Conservation (phyloP, 1,284 basidiomycete genomes). For the Malassezia yamatoensis region DNA sequence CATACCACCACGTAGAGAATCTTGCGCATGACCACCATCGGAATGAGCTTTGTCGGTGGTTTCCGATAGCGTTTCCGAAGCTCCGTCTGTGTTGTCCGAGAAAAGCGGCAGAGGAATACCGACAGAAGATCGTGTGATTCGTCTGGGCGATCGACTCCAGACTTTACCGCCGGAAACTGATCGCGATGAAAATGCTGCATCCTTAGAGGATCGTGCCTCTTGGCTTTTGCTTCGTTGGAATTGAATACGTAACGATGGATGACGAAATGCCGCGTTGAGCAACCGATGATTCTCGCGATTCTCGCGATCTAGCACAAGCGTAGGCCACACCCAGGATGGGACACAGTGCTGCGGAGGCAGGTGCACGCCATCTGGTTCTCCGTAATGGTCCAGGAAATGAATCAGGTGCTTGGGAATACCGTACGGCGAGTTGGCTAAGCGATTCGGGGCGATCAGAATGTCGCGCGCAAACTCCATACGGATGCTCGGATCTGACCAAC, state of each 20-base stretch:
- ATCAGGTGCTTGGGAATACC: constrained; percentile 30
- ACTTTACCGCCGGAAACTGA: no score
- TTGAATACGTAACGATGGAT: constrained; percentile 34
- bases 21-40: no score
- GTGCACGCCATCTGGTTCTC: constrained; percentile 34
- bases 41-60: no score
- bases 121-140: no score
- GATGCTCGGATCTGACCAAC: constrained; percentile 29
- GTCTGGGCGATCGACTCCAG: no score
- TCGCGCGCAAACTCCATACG: constrained; percentile 32
- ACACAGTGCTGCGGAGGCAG: constrained; percentile 29
- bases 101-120: no score
- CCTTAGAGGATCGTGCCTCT: no score
- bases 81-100: no score
- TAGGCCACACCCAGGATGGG: constrained; percentile 34
- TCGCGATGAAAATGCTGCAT: no score
- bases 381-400: constrained; percentile 35
- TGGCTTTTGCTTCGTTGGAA: constrained; percentile 22
- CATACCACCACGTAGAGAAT: no score
- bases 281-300: background rate
- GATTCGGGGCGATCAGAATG: constrained; percentile 22
- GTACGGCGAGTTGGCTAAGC: constrained; percentile 22
- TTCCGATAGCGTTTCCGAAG: no score
- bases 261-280: constrained; percentile 22
- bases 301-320: background rate